Conservation (phyloP, 176 grass and related monocot genomes). For the Lolium rigidum region DNA sequence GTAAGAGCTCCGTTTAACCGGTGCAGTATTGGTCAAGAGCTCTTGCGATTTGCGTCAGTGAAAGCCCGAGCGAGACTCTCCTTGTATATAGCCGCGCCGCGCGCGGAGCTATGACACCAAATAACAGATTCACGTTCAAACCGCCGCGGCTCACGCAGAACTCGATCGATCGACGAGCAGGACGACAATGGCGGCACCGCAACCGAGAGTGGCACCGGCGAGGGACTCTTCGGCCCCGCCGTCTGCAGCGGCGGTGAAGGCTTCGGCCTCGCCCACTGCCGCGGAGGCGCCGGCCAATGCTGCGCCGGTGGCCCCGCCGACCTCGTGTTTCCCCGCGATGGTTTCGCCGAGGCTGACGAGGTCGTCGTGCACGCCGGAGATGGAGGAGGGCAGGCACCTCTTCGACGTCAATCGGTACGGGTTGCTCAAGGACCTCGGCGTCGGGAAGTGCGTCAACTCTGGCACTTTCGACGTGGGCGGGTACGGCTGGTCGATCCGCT, state of each 20-base stretch:
- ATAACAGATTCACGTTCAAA: background rate
- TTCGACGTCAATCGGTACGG: conserved; percentile 39
- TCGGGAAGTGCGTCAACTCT: background rate
- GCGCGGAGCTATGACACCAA: background rate
- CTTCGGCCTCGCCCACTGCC: background rate
- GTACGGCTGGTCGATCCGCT: conserved; percentile 34
- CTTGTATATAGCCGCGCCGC: background rate
- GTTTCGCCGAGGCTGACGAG: background rate
- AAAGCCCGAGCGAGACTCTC: background rate
- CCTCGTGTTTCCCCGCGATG: background rate
- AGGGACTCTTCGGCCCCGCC: background rate
- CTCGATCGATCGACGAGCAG: conserved; percentile 9
- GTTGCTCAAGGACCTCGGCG: background rate
- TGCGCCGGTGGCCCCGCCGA: background rate
- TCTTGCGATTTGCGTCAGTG: background rate
- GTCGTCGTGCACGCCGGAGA: background rate
- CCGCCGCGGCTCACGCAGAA: background rate
- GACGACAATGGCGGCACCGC: conserved; percentile 4
- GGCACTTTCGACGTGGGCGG: conserved; percentile 38
- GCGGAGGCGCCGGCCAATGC: too few relatives aligned
- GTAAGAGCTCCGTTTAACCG: background rate
- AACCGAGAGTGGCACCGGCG: background rate
- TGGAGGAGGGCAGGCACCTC: background rate
- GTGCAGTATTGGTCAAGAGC: background rate
- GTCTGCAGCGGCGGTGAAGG: background rate